These are phyloP conservation scores for Cornus suecica DNA, from an alignment of 148 eudicot species.

Conservation along the genomic window DNA sequence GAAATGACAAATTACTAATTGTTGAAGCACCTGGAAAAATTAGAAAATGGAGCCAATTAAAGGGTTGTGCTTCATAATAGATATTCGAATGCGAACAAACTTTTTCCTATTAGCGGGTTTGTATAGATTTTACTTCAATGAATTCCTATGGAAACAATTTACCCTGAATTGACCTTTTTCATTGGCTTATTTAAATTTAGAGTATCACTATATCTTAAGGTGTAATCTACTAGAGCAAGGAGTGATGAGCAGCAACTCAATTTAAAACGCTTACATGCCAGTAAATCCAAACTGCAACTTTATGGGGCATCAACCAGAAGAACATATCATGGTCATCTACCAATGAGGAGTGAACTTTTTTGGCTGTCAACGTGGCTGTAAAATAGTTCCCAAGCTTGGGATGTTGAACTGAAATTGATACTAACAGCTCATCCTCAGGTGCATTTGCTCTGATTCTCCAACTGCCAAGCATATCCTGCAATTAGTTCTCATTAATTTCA, in stretches of 20 bases:
- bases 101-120: neutral
- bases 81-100: neutral
- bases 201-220: neutral
- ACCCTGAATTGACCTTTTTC: too few relatives aligned
- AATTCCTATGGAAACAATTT: too few relatives aligned
- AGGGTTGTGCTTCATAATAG: neutral
- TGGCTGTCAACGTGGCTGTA: slow-evolving; percentile 69
- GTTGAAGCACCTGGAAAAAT: neutral
- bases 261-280: slow-evolving; percentile 75
- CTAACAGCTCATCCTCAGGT: slow-evolving; percentile 61
- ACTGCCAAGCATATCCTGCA: slow-evolving; percentile 89
- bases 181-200: neutral
- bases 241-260: neutral
- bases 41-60: neutral
- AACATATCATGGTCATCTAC: slow-evolving; percentile 42
- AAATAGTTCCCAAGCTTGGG: slow-evolving; percentile 71
- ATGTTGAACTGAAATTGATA: slow-evolving; percentile 62
- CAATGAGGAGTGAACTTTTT: slow-evolving; percentile 41
- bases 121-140: neutral
- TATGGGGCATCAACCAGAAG: slow-evolving; percentile 99
- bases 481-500: neutral
- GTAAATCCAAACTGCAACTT: slow-evolving; percentile 92
- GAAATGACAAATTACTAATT: neutral
- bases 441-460: slow-evolving; percentile 70
- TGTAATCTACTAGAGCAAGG: neutral